phyloP scores from a whole-genome alignment of 2,329 filamentous ascomycete species.

The Cladosporium sp. region DNA sequence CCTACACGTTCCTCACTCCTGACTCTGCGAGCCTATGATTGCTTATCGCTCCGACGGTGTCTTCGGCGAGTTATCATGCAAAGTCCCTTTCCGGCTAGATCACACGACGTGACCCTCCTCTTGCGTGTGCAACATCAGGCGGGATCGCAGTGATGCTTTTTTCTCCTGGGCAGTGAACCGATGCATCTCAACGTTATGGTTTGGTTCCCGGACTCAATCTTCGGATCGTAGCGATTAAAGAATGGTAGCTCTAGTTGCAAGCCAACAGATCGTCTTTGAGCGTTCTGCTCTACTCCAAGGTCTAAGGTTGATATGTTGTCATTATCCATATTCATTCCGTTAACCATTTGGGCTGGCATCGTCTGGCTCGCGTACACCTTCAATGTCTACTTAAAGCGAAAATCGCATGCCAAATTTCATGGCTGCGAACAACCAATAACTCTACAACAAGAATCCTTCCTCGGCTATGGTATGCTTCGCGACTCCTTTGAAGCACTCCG shows the following conservation, averaged over 20 bases:
- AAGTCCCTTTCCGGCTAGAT: neutral
- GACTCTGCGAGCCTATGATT: neutral
- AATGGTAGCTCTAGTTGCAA: neutral
- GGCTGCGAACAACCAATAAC: slow-evolving; percentile 5
- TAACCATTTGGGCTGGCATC: neutral
- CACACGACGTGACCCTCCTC: neutral
- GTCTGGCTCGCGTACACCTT: neutral
- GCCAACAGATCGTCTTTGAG: neutral
- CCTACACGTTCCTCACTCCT: neutral
- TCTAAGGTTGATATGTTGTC: neutral
- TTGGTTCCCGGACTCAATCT: neutral
- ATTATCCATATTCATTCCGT: neutral
- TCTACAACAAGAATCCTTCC: slow-evolving; percentile 2
- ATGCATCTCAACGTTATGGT: neutral
- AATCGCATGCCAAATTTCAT: neutral
- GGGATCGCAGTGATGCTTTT: neutral
- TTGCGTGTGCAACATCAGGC: neutral
- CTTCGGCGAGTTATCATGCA: neutral
- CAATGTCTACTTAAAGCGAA: neutral
- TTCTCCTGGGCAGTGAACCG: neutral
- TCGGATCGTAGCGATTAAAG: neutral
- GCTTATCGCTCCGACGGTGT: neutral
- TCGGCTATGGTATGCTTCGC: slow-evolving; percentile 11
- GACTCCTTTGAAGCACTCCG: slow-evolving; percentile 9
- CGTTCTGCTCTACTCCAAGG: neutral